Evolutionary conservation across 768 basidiomycete species (phyloP), one percentile per base, ranked within the genome.

Genomic region (Collybia mongolica): DNA sequence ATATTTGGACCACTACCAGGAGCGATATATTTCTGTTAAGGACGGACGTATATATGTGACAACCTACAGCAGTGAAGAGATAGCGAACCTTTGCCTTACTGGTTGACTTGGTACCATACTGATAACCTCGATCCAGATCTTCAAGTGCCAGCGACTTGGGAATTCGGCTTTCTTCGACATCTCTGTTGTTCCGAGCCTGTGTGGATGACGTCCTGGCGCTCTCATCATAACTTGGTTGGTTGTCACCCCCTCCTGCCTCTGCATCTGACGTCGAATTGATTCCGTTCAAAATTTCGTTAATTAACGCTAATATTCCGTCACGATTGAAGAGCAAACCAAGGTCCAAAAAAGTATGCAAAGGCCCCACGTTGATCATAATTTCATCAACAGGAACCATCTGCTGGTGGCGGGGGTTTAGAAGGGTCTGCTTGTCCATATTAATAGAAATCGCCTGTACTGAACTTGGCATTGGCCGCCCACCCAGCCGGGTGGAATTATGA

Each of bases 291-390:
- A 64, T 52, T 47, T 78, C 75, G 7, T 80, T 71, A 38, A 86
- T 35, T 54, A 87, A 88, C 0, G 65, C 60, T 28, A 80, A 60
- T 39, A 74, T 67, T 52, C 64, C 71, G 44, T 65, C 59, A 57
- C 68, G 56, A 51, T 71, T 60, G 44, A 81, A 55, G 17, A 74
- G 55, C 48, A 71, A 62, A 28, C 67, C 76, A 40, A 91, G 68
- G 62, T 95, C 91, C 22, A 90, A 45, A 60, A 92, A 90, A n/a
- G 88, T 37, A 59, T 93, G 92, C 8, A 95, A 57, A 8, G 93
- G 87, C 8, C 72, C 70, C 6, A 81, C 43, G n/a, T 62, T 60
- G n/a, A 81, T 59, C 23, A 76, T 70, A 26, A 82, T 44, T 4
- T 70, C 59, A 28, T 52, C 41, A 6, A 36, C 26, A 29, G 41